These are phyloP conservation scores for Pleurotus citrinopileatus DNA, from an alignment of 768 basidiomycete genomes.

Conservation along the genomic window DNA sequence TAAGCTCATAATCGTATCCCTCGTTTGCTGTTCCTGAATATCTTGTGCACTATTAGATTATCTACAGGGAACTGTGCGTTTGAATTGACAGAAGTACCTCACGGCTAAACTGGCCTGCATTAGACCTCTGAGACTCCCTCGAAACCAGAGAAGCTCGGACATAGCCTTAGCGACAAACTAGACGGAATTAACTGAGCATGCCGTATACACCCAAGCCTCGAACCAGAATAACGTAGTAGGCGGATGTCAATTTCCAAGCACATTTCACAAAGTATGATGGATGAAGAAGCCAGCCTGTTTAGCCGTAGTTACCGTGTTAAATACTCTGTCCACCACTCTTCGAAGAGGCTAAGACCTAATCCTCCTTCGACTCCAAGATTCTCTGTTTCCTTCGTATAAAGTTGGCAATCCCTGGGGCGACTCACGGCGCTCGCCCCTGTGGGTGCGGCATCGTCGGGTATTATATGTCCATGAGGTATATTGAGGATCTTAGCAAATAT, in stretches of 20 bases:
- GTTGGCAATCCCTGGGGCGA: slow-evolving; percentile 77
- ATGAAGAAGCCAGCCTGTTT: too few species aligned
- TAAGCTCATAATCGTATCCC: neutral
- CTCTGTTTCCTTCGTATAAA: slow-evolving; percentile 77
- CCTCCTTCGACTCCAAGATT: slow-evolving; percentile 58
- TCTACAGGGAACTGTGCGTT: too few species aligned
- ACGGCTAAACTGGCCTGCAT: neutral
- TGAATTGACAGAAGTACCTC: too few species aligned
- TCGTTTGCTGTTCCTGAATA: too few species aligned
- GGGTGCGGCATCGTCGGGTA: slow-evolving; percentile 68
- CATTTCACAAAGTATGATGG: too few species aligned
- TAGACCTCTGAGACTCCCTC: neutral
- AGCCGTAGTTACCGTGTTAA: slow-evolving; percentile 26
- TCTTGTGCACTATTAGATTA: too few species aligned
- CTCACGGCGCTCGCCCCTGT: slow-evolving; percentile 61
- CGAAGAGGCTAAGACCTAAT: slow-evolving; percentile 66
- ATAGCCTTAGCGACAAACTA: slow-evolving; percentile 15
- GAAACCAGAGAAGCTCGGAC: slow-evolving; percentile 11
- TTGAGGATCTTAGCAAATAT: slow-evolving; percentile 70
- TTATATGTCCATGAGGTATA: slow-evolving; percentile 72
- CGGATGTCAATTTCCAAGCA: too few species aligned
- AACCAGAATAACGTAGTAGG: too few species aligned
- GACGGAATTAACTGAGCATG: slow-evolving; percentile 10
- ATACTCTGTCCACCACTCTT: slow-evolving; percentile 77
- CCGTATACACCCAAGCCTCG: too few species aligned